phyloP scores from a whole-genome alignment of 2,329 filamentous ascomycete genomes.

The Aspergillus udagawae region DNA sequence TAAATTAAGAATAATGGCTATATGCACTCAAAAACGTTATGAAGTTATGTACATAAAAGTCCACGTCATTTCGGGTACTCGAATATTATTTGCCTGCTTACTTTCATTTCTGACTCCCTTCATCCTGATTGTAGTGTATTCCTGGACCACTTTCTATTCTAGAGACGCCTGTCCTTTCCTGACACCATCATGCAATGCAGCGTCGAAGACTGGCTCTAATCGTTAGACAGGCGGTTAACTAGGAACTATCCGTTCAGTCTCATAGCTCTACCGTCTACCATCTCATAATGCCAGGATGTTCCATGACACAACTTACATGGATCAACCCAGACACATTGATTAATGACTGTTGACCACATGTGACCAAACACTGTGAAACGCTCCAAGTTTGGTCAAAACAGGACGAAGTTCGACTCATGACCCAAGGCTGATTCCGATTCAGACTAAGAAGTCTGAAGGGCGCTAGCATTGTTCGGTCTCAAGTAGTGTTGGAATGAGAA shows the following conservation, averaged over 20 bases:
- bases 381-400: background rate
- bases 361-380: background rate
- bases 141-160: background rate
- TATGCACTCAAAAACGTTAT: background rate
- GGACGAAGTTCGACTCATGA: too few species aligned
- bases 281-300: too few species aligned
- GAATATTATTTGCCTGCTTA: background rate
- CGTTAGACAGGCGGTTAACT: background rate
- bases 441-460: background rate
- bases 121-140: background rate
- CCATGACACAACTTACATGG: background rate
- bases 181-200: background rate
- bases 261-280: too few species aligned
- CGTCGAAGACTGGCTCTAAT: background rate
- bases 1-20: background rate
- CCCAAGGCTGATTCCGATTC: background rate
- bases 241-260: too few species aligned
- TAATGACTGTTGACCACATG: background rate
- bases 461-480: background rate
- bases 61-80: background rate
- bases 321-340: background rate
- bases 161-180: background rate
- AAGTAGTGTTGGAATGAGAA: background rate
- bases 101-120: background rate
- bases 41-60: background rate